Evolutionary conservation across 2,329 filamentous ascomycete species (phyloP).

Genomic region (Diaporthe sp.): DNA sequence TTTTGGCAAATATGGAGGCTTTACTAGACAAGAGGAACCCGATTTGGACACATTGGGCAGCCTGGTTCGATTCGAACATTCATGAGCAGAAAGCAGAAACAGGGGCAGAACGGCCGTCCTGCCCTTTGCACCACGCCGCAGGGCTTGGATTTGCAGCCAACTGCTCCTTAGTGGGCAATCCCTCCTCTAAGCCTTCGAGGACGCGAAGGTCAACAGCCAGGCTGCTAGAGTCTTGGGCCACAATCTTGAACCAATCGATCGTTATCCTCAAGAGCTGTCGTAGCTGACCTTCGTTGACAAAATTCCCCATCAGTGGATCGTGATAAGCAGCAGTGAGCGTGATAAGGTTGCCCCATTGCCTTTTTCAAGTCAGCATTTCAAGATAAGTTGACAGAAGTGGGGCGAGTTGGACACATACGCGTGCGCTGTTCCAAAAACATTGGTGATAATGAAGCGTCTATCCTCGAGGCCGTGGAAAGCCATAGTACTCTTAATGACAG

Average conservation of each 20-base stretch:
- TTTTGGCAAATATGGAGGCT: too few relatives aligned
- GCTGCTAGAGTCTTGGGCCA: conserved; percentile 79
- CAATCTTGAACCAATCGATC: conserved; percentile 78
- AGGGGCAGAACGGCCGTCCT: too few relatives aligned
- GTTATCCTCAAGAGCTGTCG: conserved; percentile 75
- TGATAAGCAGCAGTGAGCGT: conserved; percentile 86
- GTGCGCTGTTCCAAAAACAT: conserved; percentile 94
- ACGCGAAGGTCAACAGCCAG: conserved; percentile 81
- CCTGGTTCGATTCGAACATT: too few relatives aligned
- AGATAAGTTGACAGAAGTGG: not conserved
- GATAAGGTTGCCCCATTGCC: conserved; percentile 96
- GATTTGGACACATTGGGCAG: too few relatives aligned
- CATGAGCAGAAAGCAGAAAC: too few relatives aligned
- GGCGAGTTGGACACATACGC: conserved; percentile 73
- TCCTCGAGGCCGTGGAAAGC: conserved; percentile 76
- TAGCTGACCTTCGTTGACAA: conserved; percentile 67
- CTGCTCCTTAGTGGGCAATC: conserved; percentile 45
- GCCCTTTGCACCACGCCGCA: too few relatives aligned
- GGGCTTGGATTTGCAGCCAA: too few relatives aligned
- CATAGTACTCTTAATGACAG: conserved; percentile 85
- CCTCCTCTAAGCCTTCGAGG: conserved; percentile 65
- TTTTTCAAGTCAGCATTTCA: conserved; percentile 47
- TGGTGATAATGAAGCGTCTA: conserved; percentile 85
- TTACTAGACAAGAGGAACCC: too few relatives aligned
- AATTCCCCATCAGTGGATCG: conserved; percentile 68